Evolutionary conservation across 192 early-diverging fungal genomes (phyloP).

Genomic region (Piromyces finnis): DNA sequence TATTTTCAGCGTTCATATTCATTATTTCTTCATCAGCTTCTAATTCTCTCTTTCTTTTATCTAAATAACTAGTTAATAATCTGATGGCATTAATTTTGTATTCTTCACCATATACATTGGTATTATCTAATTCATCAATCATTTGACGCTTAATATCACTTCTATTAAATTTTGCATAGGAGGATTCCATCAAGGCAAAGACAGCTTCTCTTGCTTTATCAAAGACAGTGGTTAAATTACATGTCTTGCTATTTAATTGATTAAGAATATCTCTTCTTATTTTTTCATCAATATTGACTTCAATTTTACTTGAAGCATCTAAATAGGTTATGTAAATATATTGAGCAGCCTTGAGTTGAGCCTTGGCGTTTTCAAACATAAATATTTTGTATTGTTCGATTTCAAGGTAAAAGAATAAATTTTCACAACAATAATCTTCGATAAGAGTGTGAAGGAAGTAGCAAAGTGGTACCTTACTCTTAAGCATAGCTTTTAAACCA

Average conservation of each 20-base stretch:
- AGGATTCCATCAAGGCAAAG: conserved; percentile 22
- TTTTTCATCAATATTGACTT: conserved; percentile 33
- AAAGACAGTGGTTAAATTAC: neutral
- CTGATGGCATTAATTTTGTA: neutral
- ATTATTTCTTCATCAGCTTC: neutral
- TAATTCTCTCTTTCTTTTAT: neutral
- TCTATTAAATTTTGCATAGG: conserved; percentile 15
- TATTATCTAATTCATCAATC: neutral
- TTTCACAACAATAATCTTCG: conserved; percentile 32
- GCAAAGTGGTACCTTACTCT: conserved; percentile 28
- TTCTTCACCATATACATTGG: neutral
- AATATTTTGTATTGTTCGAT: conserved; percentile 33
- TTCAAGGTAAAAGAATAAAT: conserved; percentile 37
- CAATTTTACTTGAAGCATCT: conserved; percentile 23
- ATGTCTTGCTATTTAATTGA: conserved; percentile 14
- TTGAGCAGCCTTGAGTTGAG: conserved; percentile 24
- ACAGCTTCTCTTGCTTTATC: conserved; percentile 10
- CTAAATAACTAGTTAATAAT: neutral
- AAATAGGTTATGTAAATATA: conserved; percentile 35
- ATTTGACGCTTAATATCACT: conserved; percentile 2
- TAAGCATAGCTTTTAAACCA: conserved; percentile 28
- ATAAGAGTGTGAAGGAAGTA: conserved; percentile 30
- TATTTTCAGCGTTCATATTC: neutral
- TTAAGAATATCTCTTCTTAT: conserved; percentile 17
- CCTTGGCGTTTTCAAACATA: conserved; percentile 8